Evolutionary conservation across 495 filamentous ascomycete genomes (phyloP).

Genomic region (Penicillium cataractarum): DNA sequence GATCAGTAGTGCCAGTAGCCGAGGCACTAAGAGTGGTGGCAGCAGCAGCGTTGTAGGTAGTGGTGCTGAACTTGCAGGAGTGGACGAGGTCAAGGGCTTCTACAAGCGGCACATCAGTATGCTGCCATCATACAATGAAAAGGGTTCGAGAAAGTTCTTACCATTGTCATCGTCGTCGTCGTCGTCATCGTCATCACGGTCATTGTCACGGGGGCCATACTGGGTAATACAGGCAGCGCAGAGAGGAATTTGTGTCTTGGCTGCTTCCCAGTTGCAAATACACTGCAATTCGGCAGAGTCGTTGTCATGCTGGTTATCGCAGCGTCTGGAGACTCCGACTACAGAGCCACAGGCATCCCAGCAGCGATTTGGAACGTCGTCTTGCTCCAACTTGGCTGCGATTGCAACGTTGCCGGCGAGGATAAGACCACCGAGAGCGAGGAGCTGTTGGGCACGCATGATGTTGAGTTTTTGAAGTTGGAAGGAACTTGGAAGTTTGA

Average conservation of each 20-base stretch:
- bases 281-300: slow-evolving; percentile 37
- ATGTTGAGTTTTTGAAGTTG: slow-evolving; percentile 10
- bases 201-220: slow-evolving; percentile 21
- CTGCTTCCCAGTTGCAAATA: slow-evolving; percentile 37
- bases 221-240: slow-evolving; percentile 45
- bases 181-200: slow-evolving; percentile 20
- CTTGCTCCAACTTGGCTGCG: slow-evolving; percentile 34
- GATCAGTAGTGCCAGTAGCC: slow-evolving; percentile 13
- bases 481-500: slow-evolving; percentile 3
- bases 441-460: slow-evolving; percentile 34
- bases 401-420: slow-evolving; percentile 31
- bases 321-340: slow-evolving; percentile 31
- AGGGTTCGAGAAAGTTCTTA: slow-evolving; percentile 1
- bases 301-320: slow-evolving; percentile 32
- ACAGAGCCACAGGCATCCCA: slow-evolving; percentile 34
- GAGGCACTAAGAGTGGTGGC: slow-evolving; percentile 20
- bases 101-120: slow-evolving; percentile 14
- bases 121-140: not conserved
- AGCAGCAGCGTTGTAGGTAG: slow-evolving; percentile 33
- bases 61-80: slow-evolving; percentile 37
- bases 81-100: slow-evolving; percentile 41
- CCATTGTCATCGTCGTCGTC: slow-evolving; percentile 25
- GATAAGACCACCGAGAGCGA: slow-evolving; percentile 34
- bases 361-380: slow-evolving; percentile 40
- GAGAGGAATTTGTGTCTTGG: slow-evolving; percentile 32